Evolutionary conservation across 139 green algal genomes (phyloP).

Genomic region (Chlorella sorokiniana): DNA sequence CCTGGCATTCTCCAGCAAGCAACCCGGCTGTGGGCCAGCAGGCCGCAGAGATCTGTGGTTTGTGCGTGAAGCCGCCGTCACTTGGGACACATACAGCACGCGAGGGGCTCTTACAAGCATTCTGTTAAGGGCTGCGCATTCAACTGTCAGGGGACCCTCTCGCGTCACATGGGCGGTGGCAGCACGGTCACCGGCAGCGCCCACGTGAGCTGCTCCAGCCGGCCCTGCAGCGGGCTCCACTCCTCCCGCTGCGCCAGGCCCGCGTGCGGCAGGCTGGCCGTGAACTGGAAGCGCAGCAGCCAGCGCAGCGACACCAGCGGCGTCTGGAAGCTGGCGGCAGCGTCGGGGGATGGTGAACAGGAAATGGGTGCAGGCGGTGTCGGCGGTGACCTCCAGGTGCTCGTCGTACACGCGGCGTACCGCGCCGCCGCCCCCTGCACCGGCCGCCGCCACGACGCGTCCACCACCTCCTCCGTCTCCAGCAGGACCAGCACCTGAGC

Average conservation of each 20-base stretch:
- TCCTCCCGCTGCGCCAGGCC: background rate
- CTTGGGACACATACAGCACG: no score
- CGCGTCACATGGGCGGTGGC: conserved; percentile 29
- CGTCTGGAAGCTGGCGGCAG: conserved; percentile 73
- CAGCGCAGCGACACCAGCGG: conserved; percentile 70
- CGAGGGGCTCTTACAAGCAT: no score
- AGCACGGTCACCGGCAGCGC: conserved; percentile 67
- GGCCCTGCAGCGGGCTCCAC: conserved; percentile 30
- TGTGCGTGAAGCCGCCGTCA: no score
- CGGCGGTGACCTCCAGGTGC: conserved; percentile 67
- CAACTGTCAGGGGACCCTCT: background rate
- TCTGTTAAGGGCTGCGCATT: background rate
- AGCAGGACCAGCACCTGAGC: conserved; percentile 61
- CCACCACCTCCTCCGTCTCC: conserved; percentile 67
- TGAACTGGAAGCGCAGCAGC: conserved; percentile 83
- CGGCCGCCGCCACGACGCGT: conserved; percentile 37
- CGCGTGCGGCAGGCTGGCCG: conserved; percentile 3
- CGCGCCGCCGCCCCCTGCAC: conserved; percentile 11
- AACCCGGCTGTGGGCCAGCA: no score
- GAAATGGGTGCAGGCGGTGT: conserved; percentile 72
- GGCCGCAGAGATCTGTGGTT: no score
- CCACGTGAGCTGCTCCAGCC: conserved; percentile 72
- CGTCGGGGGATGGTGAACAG: conserved; percentile 72
- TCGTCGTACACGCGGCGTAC: conserved; percentile 74
- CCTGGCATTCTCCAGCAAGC: no score